phyloP scores from a whole-genome alignment of 2,329 filamentous ascomycete genomes.

The Madurella fahalii region DNA sequence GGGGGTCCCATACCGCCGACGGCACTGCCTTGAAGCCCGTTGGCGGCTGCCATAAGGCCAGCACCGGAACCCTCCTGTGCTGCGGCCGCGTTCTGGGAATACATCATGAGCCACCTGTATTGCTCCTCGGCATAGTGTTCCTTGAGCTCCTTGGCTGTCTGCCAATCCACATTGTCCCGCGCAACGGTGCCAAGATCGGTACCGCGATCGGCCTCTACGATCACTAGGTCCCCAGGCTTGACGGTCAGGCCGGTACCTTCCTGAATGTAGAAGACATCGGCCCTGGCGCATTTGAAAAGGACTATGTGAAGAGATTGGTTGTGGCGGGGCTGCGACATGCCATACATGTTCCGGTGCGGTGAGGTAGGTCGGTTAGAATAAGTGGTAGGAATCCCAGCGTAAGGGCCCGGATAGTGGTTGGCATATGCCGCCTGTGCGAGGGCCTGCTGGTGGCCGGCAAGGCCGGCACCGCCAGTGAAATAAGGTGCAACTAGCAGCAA shows the following conservation, averaged over 20 bases:
- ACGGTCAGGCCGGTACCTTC: slow-evolving; percentile 90
- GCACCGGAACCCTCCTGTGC: slow-evolving; percentile 57
- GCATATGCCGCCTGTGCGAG: slow-evolving; percentile 36
- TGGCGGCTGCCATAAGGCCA: slow-evolving; percentile 60
- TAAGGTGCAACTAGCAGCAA: slow-evolving; percentile 31
- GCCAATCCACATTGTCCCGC: slow-evolving; percentile 81
- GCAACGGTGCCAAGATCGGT: slow-evolving; percentile 93
- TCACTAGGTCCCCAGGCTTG: slow-evolving; percentile 88
- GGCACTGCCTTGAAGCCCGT: slow-evolving; percentile 62
- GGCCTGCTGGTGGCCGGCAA: slow-evolving; percentile 34
- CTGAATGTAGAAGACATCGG: slow-evolving; percentile 95
- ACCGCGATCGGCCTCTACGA: slow-evolving; percentile 94
- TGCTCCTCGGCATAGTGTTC: slow-evolving; percentile 92
- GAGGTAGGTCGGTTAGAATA: slow-evolving; percentile 53
- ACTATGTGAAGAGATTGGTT: slow-evolving; percentile 81
- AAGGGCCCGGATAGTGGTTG: slow-evolving; percentile 45
- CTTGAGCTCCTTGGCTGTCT: slow-evolving; percentile 82
- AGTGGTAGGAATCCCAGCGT: slow-evolving; percentile 40
- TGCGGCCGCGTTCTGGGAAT: slow-evolving; percentile 71
- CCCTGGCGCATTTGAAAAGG: slow-evolving; percentile 91
- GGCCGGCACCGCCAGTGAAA: slow-evolving; percentile 33
- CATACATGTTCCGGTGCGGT: slow-evolving; percentile 59
- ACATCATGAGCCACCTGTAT: slow-evolving; percentile 99
- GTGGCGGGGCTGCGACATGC: slow-evolving; percentile 56
- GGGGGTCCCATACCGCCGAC: slow-evolving; percentile 76